These are phyloP conservation scores for Glonium stellatum DNA, from an alignment of 495 filamentous ascomycete genomes.

Conservation along the genomic window DNA sequence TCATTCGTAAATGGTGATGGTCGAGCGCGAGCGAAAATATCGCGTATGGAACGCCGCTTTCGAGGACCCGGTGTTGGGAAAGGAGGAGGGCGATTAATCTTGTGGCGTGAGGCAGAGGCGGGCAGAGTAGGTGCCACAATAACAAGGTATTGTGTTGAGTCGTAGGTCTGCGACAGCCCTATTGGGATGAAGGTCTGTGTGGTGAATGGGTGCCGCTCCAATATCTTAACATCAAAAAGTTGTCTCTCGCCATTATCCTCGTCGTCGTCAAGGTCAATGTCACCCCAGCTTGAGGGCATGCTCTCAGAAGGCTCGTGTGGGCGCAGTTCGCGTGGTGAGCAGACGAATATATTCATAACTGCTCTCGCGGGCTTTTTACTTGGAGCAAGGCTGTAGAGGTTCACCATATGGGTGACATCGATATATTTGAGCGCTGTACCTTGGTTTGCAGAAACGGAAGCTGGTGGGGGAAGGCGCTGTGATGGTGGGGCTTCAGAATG, in stretches of 20 bases:
- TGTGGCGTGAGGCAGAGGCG: constrained; percentile 9
- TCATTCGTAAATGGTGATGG: constrained; percentile 39
- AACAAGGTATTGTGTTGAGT: constrained; percentile 60
- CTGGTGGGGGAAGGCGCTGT: constrained; percentile 15
- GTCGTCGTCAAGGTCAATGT: constrained; percentile 25
- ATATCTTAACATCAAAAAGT: constrained; percentile 62
- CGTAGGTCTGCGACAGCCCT: constrained; percentile 41
- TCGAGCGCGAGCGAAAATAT: constrained; percentile 34
- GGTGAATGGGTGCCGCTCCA: constrained; percentile 92
- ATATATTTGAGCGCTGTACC: constrained; percentile 79
- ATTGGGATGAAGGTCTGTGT: constrained; percentile 88
- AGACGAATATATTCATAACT: constrained; percentile 84
- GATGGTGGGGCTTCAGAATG: constrained; percentile 35
- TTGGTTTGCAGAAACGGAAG: constrained; percentile 64
- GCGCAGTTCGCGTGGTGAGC: constrained; percentile 57
- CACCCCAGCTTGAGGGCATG: constrained; percentile 29
- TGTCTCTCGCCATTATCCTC: constrained; percentile 12
- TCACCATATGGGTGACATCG: constrained; percentile 61
- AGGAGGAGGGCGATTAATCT: constrained; percentile 32
- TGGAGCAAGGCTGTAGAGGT: constrained; percentile 60
- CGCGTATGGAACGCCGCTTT: constrained; percentile 33
- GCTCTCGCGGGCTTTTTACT: constrained; percentile 54
- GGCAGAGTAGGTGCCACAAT: constrained; percentile 72
- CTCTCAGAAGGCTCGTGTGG: constrained; percentile 26
- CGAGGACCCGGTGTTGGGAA: constrained; percentile 34